phyloP scores from a whole-genome alignment of 495 filamentous ascomycete genomes.

The Melanomma pulvis-pyrius region DNA sequence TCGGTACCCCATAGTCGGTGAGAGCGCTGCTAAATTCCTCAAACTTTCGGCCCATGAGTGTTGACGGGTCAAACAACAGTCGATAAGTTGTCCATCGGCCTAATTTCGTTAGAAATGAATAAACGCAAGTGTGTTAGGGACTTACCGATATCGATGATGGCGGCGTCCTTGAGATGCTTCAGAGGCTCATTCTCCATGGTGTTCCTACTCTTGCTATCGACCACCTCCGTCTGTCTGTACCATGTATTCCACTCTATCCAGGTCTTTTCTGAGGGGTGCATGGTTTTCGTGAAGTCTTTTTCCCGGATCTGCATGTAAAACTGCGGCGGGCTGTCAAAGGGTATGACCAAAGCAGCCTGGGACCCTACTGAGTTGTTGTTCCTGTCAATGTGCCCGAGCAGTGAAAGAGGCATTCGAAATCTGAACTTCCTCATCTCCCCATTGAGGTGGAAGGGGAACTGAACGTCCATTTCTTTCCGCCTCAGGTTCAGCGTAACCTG shows the following conservation, averaged over 20 bases:
- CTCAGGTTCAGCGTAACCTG: conserved; percentile 42
- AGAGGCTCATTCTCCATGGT: conserved; percentile 46
- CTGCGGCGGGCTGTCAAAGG: conserved; percentile 65
- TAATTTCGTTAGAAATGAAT: conserved; percentile 49
- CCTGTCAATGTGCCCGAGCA: conserved; percentile 61
- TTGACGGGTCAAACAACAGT: conserved; percentile 52
- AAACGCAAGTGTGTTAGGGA: neutral
- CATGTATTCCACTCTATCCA: conserved; percentile 75
- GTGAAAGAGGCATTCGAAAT: conserved; percentile 65
- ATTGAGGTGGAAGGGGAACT: conserved; percentile 30
- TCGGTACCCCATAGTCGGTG: conserved; percentile 70
- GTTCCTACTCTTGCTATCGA: conserved; percentile 49
- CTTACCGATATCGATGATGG: conserved; percentile 76
- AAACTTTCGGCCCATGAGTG: conserved; percentile 43
- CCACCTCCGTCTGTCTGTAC: conserved; percentile 74
- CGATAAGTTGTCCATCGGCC: conserved; percentile 70
- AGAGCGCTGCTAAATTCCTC: conserved; percentile 45
- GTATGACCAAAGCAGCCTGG: conserved; percentile 56
- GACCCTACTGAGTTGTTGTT: conserved; percentile 42
- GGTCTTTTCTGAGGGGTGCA: conserved; percentile 40
- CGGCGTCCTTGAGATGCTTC: conserved; percentile 57
- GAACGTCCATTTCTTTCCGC: conserved; percentile 43
- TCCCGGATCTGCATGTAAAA: conserved; percentile 61
- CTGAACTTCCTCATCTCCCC: conserved; percentile 44
- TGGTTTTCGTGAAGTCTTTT: conserved; percentile 40